Evolutionary conservation across 73 alveolate genomes (phyloP).

Genomic region (Uronychia setigera): DNA sequence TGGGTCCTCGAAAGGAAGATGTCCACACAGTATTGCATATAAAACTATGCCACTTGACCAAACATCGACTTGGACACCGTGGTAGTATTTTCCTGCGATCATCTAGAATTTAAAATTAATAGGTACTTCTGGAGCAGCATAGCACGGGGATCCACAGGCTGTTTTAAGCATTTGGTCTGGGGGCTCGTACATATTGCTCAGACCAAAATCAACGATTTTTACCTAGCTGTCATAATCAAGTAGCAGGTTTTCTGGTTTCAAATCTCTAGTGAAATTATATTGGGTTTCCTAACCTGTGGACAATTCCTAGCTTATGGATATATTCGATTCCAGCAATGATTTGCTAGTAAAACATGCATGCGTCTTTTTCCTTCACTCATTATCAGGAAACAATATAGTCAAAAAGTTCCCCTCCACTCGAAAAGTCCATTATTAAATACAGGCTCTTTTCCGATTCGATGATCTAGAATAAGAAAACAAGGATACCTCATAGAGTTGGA

Average conservation of each 20-base stretch:
- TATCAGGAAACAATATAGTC: conserved; percentile 83
- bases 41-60: conserved; percentile 11
- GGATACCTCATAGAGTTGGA: conserved; percentile 43
- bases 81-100: conserved; percentile 44
- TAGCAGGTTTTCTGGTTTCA: conserved; percentile 80
- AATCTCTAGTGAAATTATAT: conserved; percentile 68
- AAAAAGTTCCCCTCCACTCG: conserved; percentile 95
- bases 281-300: conserved; percentile 50
- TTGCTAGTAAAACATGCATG: conserved; percentile 80
- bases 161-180: conserved; percentile 20
- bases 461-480: conserved; percentile 25
- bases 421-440: conserved; percentile 90
- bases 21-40: conserved; percentile 55
- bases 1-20: conserved; percentile 79
- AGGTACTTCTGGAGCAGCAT: conserved; percentile 52
- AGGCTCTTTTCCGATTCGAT: conserved; percentile 80
- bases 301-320: conserved; percentile 78
- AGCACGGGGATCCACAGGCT: conserved; percentile 51
- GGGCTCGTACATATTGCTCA: conserved; percentile 4
- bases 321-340: conserved; percentile 87
- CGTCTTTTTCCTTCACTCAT: conserved; percentile 80
- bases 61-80: conserved; percentile 3
- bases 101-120: conserved; percentile 13
- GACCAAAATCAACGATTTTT: conserved; percentile 55
- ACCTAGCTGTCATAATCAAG: conserved; percentile 63